These are phyloP conservation scores for Elymus sibiricus DNA, from an alignment of 176 grass and related monocot genomes.

Conservation along the genomic window DNA sequence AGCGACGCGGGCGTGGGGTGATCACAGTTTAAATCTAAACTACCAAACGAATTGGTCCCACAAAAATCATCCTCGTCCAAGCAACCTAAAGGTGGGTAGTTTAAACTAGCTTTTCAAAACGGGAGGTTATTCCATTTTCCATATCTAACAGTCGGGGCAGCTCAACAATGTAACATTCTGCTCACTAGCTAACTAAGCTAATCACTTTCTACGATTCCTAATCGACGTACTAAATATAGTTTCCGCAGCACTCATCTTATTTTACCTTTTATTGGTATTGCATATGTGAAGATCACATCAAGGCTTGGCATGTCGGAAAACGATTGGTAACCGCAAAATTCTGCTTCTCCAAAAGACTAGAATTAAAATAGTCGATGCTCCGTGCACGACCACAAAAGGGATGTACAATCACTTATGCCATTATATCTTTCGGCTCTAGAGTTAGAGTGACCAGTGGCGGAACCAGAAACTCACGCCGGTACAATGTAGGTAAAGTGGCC, in stretches of 20 bases:
- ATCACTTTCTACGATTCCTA: conserved; percentile 23
- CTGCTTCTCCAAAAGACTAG: conserved; percentile 5
- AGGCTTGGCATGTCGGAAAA: conserved; percentile 23
- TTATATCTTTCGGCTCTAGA: conserved; percentile 40
- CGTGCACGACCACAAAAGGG: conserved; percentile 26
- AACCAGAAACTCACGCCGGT: conserved; percentile 44
- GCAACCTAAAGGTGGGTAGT: not conserved
- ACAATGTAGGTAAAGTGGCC: conserved; percentile 27
- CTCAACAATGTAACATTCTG: not conserved
- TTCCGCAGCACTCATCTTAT: not conserved
- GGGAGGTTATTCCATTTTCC: not conserved
- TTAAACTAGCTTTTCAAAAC: conserved; percentile 4
- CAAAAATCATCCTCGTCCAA: conserved; percentile 14
- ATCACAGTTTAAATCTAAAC: not conserved
- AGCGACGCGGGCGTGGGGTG: no score
- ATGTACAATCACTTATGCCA: conserved; percentile 22
- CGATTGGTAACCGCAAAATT: conserved; percentile 47
- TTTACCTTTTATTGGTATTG: conserved; percentile 25
- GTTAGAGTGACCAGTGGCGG: conserved; percentile 34
- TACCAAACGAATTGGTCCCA: not conserved
- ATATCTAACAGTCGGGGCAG: not conserved
- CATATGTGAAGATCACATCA: conserved; percentile 37
- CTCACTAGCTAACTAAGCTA: conserved; percentile 13
- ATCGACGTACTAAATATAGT: conserved; percentile 11
- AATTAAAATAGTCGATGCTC: conserved; percentile 35